Percentiles rank a stretch among this genome's conserved stretches.
Evolutionary conservation across 768 basidiomycete genomes (phyloP).

Genomic region (Lepiota brunneoincarnata): DNA sequence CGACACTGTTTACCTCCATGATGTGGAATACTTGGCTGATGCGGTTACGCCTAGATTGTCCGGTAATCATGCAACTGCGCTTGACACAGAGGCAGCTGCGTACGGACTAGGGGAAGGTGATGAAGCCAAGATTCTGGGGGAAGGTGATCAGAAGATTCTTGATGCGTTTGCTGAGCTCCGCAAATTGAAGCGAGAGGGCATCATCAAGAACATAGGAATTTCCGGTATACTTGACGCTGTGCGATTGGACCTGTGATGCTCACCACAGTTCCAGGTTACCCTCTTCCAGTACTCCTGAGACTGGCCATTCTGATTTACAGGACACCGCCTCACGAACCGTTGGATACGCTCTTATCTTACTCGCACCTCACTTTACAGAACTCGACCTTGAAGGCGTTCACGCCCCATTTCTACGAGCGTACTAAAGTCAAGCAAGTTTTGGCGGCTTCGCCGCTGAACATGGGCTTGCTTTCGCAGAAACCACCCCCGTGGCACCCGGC

Average conservation of each 20-base stretch:
- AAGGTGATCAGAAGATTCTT: conserved; percentile 72
- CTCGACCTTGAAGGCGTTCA: conserved; percentile 53
- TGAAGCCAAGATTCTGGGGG: conserved; percentile 55
- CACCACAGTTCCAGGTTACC: conserved; percentile 52
- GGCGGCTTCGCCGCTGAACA: conserved; percentile 80
- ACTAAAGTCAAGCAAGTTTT: conserved; percentile 69
- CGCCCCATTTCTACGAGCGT: conserved; percentile 52
- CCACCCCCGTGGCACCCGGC: conserved; percentile 80
- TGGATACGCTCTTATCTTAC: conserved; percentile 81
- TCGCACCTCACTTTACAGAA: conserved; percentile 81
- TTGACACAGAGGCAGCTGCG: conserved; percentile 47
- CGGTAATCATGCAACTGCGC: conserved; percentile 56
- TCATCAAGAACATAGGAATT: conserved; percentile 74
- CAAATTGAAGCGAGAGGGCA: conserved; percentile 68
- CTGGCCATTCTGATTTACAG: conserved; percentile 71
- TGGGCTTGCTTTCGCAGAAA: conserved; percentile 66
- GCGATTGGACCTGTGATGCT: background rate
- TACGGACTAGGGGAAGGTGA: conserved; percentile 67
- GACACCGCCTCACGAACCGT: conserved; percentile 61
- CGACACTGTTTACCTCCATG: conserved; percentile 81
- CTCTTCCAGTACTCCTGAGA: conserved; percentile 82
- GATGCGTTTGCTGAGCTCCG: conserved; percentile 65
- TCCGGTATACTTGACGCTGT: conserved; percentile 48
- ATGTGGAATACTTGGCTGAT: conserved; percentile 75
- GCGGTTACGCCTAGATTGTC: conserved; percentile 43